Base-by-base conservation (phyloP, 108 stramenopile species). In the Epithemia pelagica region DNA sequence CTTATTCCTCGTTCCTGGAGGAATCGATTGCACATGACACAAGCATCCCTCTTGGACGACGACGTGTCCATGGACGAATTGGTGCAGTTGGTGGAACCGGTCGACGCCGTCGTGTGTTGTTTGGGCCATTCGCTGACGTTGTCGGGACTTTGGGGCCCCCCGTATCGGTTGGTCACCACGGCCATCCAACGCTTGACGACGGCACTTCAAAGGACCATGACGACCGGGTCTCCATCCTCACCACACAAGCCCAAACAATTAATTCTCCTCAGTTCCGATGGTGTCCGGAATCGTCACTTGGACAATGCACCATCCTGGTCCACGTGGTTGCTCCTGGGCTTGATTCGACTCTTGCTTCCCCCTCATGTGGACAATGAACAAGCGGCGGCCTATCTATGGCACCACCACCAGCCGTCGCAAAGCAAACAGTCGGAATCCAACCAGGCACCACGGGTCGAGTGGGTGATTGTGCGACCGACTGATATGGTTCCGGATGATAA, bases 361-460 rank as follows among this genome's bases (percentile, higher is more conserved):
- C 87, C 87, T 26, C 77, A 80, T 57, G 61, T 58, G 18, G 87
- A 88, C 56, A 88, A 88, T 63, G 87, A 88, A 72, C 31, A 15
- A 15, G 79, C 83, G 20, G 87, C 79, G 10, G 58, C 30, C n/a
- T n/a, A n/a, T n/a, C n/a, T n/a, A n/a, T n/a, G n/a, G n/a, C n/a
- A n/a, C n/a, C n/a, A 25, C 0, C 5, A 51, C n/a, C n/a, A n/a
- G n/a, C n/a, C n/a, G n/a, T n/a, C n/a, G n/a, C n/a, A n/a, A n/a
- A n/a, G n/a, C n/a, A n/a, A n/a, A n/a, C n/a, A n/a, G n/a, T n/a
- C n/a, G n/a, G n/a, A n/a, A n/a, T n/a, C n/a, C n/a, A n/a, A n/a
- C n/a, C n/a, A n/a, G n/a, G n/a, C n/a, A n/a, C n/a, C n/a, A n/a
- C n/a, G n/a, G n/a, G n/a, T 61, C 2, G 72, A 81, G 23, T 88